Conservation (phyloP, 768 basidiomycete species). For the Suillus cothurnatus region DNA sequence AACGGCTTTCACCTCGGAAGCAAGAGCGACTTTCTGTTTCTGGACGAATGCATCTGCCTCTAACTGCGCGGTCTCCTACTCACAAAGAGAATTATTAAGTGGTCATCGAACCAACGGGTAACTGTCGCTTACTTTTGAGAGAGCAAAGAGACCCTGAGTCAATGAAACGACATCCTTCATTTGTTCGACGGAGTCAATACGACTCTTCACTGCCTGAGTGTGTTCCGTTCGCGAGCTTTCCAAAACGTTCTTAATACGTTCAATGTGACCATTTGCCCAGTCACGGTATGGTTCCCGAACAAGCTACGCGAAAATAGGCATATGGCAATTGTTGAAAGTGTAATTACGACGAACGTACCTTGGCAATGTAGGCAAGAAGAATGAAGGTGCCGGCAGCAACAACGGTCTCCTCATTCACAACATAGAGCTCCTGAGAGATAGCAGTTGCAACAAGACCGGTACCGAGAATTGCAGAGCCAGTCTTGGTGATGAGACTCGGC, state of each 20-base stretch:
- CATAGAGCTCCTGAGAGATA: slow-evolving; percentile 96
- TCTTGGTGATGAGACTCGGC: slow-evolving; percentile 91
- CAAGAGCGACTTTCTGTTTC: slow-evolving; percentile 84
- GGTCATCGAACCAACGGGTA: not conserved
- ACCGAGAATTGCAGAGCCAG: slow-evolving; percentile 88
- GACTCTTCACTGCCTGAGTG: slow-evolving; percentile 89
- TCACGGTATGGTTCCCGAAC: slow-evolving; percentile 86
- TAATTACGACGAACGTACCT: slow-evolving; percentile 48
- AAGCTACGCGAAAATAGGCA: slow-evolving; percentile 45
- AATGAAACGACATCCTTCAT: slow-evolving; percentile 96
- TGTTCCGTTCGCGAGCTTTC: slow-evolving; percentile 84
- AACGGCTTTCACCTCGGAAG: slow-evolving; percentile 89
- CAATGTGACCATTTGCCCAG: slow-evolving; percentile 90
- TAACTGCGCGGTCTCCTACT: slow-evolving; percentile 86
- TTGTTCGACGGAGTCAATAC: slow-evolving; percentile 88
- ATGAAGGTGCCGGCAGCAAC: slow-evolving; percentile 83
- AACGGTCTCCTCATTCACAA: slow-evolving; percentile 95
- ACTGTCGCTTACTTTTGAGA: slow-evolving; percentile 73
- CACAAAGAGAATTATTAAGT: not conserved
- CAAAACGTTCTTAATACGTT: slow-evolving; percentile 80
- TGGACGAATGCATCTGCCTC: slow-evolving; percentile 91
- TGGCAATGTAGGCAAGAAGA: slow-evolving; percentile 80
- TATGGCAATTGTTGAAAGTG: slow-evolving; percentile 9
- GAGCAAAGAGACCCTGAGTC: slow-evolving; percentile 86
- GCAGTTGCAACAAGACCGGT: slow-evolving; percentile 88